A percentile compares a stretch with the other conserved stretches of the same genome.
Evolutionary conservation across 2,329 filamentous ascomycete genomes (phyloP).

Genomic region (Elsinoe batatas): DNA sequence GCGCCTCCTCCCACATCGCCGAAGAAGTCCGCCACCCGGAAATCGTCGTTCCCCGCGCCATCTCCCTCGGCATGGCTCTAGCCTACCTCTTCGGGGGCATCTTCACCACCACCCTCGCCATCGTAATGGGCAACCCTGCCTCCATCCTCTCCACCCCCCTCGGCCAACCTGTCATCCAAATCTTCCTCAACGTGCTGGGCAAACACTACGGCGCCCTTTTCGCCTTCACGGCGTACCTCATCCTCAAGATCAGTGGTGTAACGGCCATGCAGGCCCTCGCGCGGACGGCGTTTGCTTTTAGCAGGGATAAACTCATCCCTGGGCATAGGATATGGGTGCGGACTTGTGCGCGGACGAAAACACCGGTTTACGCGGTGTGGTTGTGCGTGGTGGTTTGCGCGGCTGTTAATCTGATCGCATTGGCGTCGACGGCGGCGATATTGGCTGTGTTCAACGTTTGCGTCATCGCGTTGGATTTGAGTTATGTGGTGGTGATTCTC

Average conservation of each 20-base stretch:
- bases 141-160: constrained; percentile 38
- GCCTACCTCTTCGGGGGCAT: constrained; percentile 48
- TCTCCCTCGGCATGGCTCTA: constrained; percentile 46
- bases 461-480: constrained; percentile 41
- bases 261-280: constrained; percentile 46
- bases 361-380: constrained; percentile 47
- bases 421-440: constrained; percentile 46
- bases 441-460: constrained; percentile 46
- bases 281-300: constrained; percentile 47
- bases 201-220: constrained; percentile 45
- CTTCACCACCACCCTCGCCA: constrained; percentile 50
- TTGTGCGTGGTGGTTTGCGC: constrained; percentile 46
- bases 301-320: constrained; percentile 43
- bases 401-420: constrained; percentile 49
- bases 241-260: constrained; percentile 53
- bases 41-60: constrained; percentile 46
- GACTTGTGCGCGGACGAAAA: constrained; percentile 40
- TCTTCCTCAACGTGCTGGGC: constrained; percentile 50
- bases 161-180: constrained; percentile 46
- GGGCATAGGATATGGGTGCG: constrained; percentile 41
- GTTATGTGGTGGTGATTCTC: constrained; percentile 28
- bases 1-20: constrained; percentile 38
- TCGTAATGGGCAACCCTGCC: constrained; percentile 45
- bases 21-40: constrained; percentile 45
- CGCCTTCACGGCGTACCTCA: constrained; percentile 46